phyloP scores from a whole-genome alignment of 2,329 filamentous ascomycete species.

The Elsinoe perseae region DNA sequence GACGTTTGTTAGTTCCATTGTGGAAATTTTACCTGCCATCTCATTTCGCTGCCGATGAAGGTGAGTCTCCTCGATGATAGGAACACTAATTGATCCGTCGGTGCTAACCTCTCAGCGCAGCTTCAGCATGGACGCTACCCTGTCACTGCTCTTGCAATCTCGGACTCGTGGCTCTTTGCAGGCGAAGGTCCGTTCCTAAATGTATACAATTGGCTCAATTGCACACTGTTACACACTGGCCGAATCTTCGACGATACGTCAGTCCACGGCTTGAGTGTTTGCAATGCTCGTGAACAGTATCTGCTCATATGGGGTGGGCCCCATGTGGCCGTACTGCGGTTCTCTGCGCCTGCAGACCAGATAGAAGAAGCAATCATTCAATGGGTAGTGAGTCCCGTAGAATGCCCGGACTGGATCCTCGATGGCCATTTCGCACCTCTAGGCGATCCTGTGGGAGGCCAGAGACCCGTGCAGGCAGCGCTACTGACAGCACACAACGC shows the following conservation, averaged over 20 bases:
- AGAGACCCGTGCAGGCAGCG: slow-evolving; percentile 29
- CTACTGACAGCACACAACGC: slow-evolving; percentile 85
- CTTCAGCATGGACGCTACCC: slow-evolving; percentile 26
- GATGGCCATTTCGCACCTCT: slow-evolving; percentile 45
- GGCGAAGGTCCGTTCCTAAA: slow-evolving; percentile 38
- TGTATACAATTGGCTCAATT: slow-evolving; percentile 30
- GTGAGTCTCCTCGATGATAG: background rate
- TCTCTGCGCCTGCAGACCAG: background rate
- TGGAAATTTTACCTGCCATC: slow-evolving; percentile 9
- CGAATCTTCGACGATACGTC: slow-evolving; percentile 59
- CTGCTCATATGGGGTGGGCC: slow-evolving; percentile 65
- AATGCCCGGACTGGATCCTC: slow-evolving; percentile 63
- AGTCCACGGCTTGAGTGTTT: slow-evolving; percentile 61
- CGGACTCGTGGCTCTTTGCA: slow-evolving; percentile 32
- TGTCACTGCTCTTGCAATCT: slow-evolving; percentile 39
- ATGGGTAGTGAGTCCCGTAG: slow-evolving; percentile 24
- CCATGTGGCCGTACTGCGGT: slow-evolving; percentile 34
- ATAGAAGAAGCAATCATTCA: slow-evolving; percentile 19
- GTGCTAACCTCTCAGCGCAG: background rate
- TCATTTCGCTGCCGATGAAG: slow-evolving; percentile 10
- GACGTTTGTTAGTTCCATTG: background rate
- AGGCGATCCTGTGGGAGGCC: background rate
- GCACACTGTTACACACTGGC: slow-evolving; percentile 27
- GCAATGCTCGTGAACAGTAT: slow-evolving; percentile 20
- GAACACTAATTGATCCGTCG: background rate